phyloP scores from a whole-genome alignment of 371 early-diverging fungal genomes.

The Choanephora cucurbitarum region DNA sequence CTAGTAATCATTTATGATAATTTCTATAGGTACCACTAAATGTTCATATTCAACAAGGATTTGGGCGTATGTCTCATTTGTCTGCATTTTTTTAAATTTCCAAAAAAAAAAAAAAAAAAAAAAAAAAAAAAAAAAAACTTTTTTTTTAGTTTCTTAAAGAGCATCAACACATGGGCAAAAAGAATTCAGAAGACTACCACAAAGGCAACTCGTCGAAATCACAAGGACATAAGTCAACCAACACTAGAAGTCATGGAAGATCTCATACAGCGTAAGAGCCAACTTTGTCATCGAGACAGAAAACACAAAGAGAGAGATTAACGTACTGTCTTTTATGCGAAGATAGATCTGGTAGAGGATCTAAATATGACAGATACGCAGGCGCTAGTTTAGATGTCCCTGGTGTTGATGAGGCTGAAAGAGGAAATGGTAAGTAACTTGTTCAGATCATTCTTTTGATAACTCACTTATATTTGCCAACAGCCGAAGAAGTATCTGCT shows the following conservation, averaged over 20 bases:
- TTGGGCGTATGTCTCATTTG: no score
- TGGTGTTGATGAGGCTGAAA: conserved; percentile 8
- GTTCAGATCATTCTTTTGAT: background rate
- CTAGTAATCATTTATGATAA: no score
- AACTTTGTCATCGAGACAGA: background rate
- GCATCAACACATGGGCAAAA: conserved; percentile 38
- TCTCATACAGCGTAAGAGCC: conserved; percentile 13
- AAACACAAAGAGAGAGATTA: no score
- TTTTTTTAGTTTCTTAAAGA: no score
- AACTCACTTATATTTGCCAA: no score
- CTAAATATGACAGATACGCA: conserved; percentile 26
- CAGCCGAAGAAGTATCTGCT: conserved; percentile 16
- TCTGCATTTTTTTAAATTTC: no score
- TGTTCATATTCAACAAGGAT: no score
- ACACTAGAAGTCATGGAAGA: conserved; percentile 21
- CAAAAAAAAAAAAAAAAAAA: no score
- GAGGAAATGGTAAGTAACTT: background rate
- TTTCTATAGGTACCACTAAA: no score
- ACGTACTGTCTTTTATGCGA: background rate
- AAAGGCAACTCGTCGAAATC: conserved; percentile 12
- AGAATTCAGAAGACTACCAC: conserved; percentile 31
- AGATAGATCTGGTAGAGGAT: conserved; percentile 19
- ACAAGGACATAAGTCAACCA: conserved; percentile 9
- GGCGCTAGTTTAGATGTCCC: conserved; percentile 22
- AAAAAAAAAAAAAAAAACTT: no score